Conservation (phyloP, 805 yeast genomes). For the Metschnikowia shivogae region DNA sequence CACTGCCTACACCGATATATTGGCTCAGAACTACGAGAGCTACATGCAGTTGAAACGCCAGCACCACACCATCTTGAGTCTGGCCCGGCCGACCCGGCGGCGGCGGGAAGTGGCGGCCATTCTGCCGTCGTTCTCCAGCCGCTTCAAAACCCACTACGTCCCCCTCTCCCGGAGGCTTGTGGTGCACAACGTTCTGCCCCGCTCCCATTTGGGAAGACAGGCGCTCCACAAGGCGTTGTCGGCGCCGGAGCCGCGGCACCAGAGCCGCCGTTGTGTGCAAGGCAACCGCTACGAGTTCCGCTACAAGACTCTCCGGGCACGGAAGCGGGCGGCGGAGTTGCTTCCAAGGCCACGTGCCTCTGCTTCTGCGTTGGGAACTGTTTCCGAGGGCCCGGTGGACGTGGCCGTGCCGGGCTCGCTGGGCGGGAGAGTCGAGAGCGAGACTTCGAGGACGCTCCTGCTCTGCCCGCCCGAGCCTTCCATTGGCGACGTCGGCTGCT, state of each 20-base stretch:
- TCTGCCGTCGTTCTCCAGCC: neutral
- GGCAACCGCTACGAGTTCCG: neutral
- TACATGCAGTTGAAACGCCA: constrained; percentile 7
- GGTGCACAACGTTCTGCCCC: neutral
- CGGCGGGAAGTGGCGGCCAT: constrained; percentile 5
- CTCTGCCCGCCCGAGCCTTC: too few relatives aligned
- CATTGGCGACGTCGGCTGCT: too few relatives aligned
- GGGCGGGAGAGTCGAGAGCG: too few relatives aligned
- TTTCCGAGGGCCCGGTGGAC: too few relatives aligned
- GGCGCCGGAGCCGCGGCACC: neutral
- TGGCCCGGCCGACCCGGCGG: constrained; percentile 6
- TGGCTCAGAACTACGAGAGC: constrained; percentile 8
- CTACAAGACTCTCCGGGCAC: constrained; percentile 1
- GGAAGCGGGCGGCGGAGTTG: neutral
- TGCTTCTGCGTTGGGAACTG: too few relatives aligned
- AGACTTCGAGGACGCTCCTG: too few relatives aligned
- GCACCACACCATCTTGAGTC: constrained; percentile 7
- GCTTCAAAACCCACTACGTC: constrained; percentile 11
- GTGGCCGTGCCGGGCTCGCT: too few relatives aligned
- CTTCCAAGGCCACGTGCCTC: neutral
- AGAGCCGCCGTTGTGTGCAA: neutral
- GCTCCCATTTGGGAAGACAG: neutral
- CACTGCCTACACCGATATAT: constrained; percentile 8
- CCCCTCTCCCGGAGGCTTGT: neutral
- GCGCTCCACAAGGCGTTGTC: neutral